Evolutionary conservation across 2,329 filamentous ascomycete species (phyloP).

Genomic region (Botrytis deweyae): DNA sequence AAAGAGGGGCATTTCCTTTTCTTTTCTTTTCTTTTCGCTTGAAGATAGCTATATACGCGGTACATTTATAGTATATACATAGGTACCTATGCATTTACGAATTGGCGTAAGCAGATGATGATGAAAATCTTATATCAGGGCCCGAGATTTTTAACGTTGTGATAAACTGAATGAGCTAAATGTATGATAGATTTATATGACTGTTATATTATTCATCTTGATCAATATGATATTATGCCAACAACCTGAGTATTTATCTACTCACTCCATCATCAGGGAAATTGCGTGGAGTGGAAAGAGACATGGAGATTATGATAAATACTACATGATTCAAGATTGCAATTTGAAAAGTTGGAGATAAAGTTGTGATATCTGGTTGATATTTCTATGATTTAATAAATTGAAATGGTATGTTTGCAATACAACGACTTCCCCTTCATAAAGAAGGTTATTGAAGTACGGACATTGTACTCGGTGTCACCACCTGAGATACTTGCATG

Average conservation of each 20-base stretch:
- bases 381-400: not conserved
- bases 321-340: not conserved
- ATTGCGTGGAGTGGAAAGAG: not conserved
- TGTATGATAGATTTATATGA: not conserved
- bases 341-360: not conserved
- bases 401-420: conserved; percentile 29
- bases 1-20: no score
- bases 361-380: not conserved
- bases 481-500: conserved; percentile 36
- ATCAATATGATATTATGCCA: not conserved
- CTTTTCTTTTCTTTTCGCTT: no score
- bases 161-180: not conserved
- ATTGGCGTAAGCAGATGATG: no score
- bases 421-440: conserved; percentile 28
- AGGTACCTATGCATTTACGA: not conserved
- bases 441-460: conserved; percentile 27
- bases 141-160: not conserved
- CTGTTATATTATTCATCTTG: not conserved
- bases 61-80: not conserved
- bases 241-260: not conserved
- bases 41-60: no score
- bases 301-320: not conserved
- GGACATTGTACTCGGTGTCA: conserved; percentile 33
- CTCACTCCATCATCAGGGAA: no score
- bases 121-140: not conserved